Conservation (phyloP, 192 early-diverging fungal species). For the Backusella morwellensis region DNA sequence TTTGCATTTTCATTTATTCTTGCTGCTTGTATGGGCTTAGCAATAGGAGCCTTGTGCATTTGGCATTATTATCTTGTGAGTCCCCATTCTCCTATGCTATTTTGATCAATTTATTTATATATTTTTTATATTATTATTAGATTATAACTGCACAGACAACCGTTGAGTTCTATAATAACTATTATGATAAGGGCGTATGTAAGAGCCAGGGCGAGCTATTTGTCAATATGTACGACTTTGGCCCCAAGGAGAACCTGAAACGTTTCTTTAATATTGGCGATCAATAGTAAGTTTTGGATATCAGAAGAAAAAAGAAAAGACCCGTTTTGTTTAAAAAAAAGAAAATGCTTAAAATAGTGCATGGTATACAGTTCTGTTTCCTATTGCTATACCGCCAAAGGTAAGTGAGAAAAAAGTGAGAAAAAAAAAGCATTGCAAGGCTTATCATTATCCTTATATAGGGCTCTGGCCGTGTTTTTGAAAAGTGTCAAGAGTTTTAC, state of each 20-base stretch:
- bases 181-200: conserved; percentile 45
- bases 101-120: not conserved
- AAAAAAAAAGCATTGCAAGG: not conserved
- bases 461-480: conserved; percentile 25
- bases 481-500: conserved; percentile 33
- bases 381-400: conserved; percentile 45
- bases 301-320: not conserved
- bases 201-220: conserved; percentile 47
- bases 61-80: conserved; percentile 62
- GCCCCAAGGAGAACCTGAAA: conserved; percentile 40
- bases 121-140: conserved; percentile 19
- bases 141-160: conserved; percentile 56
- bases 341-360: conserved; percentile 28
- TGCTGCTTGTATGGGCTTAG: conserved; percentile 51
- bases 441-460: not conserved
- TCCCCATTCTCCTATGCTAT: not conserved
- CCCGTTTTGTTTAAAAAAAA: not conserved
- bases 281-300: conserved; percentile 36
- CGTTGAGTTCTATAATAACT: conserved; percentile 57
- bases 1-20: conserved; percentile 50
- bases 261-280: conserved; percentile 55
- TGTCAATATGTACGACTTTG: conserved; percentile 47
- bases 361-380: conserved; percentile 51
- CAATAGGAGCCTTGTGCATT: conserved; percentile 44
- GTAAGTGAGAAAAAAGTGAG: conserved; percentile 8